A percentile compares a stretch with the other conserved stretches of the same genome.
Evolutionary conservation across 305 asterid genomes (phyloP).

Genomic region (Fraxinus floribunda): DNA sequence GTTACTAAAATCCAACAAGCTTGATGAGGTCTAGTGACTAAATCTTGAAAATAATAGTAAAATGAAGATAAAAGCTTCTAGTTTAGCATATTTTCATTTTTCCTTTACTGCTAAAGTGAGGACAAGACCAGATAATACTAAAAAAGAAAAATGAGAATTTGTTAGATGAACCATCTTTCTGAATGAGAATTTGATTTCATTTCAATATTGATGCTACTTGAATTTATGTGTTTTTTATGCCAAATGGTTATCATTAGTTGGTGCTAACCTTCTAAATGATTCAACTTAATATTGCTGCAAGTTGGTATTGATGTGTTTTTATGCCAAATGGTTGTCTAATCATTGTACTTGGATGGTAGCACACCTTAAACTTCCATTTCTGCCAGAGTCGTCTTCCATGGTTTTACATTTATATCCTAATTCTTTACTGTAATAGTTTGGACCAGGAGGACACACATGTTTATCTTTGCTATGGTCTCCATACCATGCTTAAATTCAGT

Average conservation of each 20-base stretch:
- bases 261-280: too few species aligned
- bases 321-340: background rate
- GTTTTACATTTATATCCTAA: background rate
- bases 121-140: too few species aligned
- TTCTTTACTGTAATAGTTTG: slow-evolving; percentile 51
- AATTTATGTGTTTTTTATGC: background rate
- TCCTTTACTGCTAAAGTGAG: too few species aligned
- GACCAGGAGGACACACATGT: slow-evolving; percentile 90
- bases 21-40: too few species aligned
- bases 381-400: background rate
- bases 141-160: background rate
- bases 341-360: background rate
- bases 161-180: background rate
- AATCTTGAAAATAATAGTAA: too few species aligned
- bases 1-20: too few species aligned
- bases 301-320: background rate
- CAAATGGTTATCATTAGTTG: background rate
- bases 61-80: too few species aligned
- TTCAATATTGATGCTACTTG: background rate
- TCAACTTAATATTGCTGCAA: background rate
- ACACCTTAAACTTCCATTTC: background rate
- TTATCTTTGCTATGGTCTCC: slow-evolving; percentile 90
- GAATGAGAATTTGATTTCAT: background rate
- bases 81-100: too few species aligned
- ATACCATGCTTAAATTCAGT: slow-evolving; percentile 61